Conservation (phyloP, 1,284 basidiomycete species). For the Cryptococcus sp. region DNA sequence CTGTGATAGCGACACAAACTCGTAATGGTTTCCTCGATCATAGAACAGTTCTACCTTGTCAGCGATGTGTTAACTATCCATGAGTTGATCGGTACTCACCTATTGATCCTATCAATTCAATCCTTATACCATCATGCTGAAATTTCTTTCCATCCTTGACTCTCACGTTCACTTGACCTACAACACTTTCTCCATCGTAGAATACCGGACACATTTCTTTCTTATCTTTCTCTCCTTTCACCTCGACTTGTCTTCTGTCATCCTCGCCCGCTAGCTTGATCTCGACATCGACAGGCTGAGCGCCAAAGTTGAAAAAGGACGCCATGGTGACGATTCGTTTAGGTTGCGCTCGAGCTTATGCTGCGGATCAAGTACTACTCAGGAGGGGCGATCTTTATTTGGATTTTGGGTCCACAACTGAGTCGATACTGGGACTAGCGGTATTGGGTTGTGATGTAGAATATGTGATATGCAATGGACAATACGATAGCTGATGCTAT, state of each 20-base stretch:
- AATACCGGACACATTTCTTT: constrained; percentile 82
- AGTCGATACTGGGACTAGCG: too few species aligned
- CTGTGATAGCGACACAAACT: constrained; percentile 92
- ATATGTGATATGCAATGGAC: too few species aligned
- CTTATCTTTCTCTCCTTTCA: constrained; percentile 68
- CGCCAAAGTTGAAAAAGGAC: constrained; percentile 80
- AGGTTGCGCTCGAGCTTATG: too few species aligned
- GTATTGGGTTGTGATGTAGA: too few species aligned
- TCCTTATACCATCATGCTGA: constrained; percentile 93
- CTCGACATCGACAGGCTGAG: constrained; percentile 80
- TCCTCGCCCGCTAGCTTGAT: constrained; percentile 84
- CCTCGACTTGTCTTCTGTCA: constrained; percentile 66
- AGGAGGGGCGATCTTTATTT: too few species aligned
- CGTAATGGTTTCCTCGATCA: constrained; percentile 88
- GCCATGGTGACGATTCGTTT: constrained; percentile 54
- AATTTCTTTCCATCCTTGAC: constrained; percentile 93
- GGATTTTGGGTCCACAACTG: too few species aligned
- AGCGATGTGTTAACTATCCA: too few species aligned
- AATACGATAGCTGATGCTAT: too few species aligned
- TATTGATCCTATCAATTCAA: constrained; percentile 95
- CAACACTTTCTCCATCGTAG: constrained; percentile 87
- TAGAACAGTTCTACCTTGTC: constrained; percentile 69
- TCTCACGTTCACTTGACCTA: constrained; percentile 80
- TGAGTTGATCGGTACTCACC: constrained; percentile 54
- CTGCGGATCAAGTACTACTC: too few species aligned